Conservation (phyloP, 495 filamentous ascomycete genomes). For the Clohesyomyces aquaticus region DNA sequence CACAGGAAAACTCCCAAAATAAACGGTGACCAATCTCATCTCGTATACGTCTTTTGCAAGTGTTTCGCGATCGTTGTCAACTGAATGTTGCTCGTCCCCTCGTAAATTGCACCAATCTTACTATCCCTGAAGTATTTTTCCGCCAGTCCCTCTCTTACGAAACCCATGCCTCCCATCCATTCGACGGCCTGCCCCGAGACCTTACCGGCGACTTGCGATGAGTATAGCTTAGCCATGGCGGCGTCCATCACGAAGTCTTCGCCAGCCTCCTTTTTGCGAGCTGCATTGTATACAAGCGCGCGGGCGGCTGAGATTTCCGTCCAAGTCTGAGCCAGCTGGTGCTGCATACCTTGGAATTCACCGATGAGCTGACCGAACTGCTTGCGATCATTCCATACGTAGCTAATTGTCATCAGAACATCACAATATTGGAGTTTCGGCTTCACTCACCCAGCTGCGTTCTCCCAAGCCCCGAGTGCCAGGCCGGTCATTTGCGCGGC, state of each 20-base stretch:
- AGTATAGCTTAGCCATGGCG: constrained; percentile 97
- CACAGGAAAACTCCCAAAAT: not conserved
- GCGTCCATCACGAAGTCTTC: constrained; percentile 93
- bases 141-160: constrained; percentile 92
- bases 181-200: constrained; percentile 88
- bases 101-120: constrained; percentile 99
- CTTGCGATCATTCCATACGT: constrained; percentile 96
- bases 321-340: constrained; percentile 95
- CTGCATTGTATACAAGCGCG: constrained; percentile 93
- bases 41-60: constrained; percentile 87
- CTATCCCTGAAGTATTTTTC: constrained; percentile 98
- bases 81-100: constrained; percentile 87
- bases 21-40: not conserved
- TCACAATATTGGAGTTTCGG: not conserved
- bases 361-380: constrained; percentile 94
- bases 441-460: constrained; percentile 73
- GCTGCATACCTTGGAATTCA: constrained; percentile 98
- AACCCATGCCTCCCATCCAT: constrained; percentile 99
- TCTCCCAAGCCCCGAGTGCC: constrained; percentile 92
- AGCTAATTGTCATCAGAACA: constrained; percentile 51
- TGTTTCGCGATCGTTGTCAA: constrained; percentile 92
- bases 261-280: constrained; percentile 96
- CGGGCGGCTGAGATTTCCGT: constrained; percentile 90
- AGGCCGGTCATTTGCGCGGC: constrained; percentile 99
- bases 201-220: constrained; percentile 87